These are phyloP conservation scores for Striga asiatica DNA, from an alignment of 257 asterid genomes.

Conservation along the genomic window DNA sequence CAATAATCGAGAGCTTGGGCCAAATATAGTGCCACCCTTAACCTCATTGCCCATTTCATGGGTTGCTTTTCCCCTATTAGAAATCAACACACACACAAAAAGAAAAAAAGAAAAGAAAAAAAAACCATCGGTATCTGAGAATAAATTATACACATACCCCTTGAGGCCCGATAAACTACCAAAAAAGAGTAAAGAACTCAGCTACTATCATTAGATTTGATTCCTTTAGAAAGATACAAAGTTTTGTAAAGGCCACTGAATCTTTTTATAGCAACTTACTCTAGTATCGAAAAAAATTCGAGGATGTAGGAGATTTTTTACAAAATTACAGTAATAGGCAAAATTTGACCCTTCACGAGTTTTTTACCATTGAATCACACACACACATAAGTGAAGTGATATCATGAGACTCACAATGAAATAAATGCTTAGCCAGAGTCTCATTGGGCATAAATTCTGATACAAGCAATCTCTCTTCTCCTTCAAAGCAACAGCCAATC, in stretches of 20 bases:
- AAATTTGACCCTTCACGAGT: not conserved
- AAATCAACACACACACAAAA: slow-evolving; percentile 4
- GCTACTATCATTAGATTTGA: too few relatives aligned
- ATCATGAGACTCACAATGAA: slow-evolving; percentile 32
- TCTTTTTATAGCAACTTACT: too few relatives aligned
- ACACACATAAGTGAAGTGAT: not conserved
- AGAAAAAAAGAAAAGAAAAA: too few relatives aligned
- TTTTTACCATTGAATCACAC: not conserved
- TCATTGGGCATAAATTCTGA: slow-evolving; percentile 52
- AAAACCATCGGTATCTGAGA: not conserved
- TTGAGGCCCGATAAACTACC: not conserved
- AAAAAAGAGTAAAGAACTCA: too few relatives aligned
- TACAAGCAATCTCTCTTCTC: slow-evolving; percentile 44
- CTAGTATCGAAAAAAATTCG: too few relatives aligned
- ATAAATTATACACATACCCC: not conserved
- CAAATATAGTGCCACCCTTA: slow-evolving; percentile 39
- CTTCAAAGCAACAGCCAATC: slow-evolving; percentile 37
- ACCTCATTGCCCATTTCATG: slow-evolving; percentile 60
- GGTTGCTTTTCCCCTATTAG: slow-evolving; percentile 46
- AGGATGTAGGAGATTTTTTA: too few relatives aligned
- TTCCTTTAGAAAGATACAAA: too few relatives aligned
- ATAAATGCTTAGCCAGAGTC: slow-evolving; percentile 43
- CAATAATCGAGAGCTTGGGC: slow-evolving; percentile 54
- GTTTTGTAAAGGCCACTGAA: too few relatives aligned
- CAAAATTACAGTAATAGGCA: too few relatives aligned